A percentile compares a stretch with the other conserved stretches of the same genome.
phyloP scores from a whole-genome alignment of 73 alveolate genomes.

The Paramecium sonneborni region DNA sequence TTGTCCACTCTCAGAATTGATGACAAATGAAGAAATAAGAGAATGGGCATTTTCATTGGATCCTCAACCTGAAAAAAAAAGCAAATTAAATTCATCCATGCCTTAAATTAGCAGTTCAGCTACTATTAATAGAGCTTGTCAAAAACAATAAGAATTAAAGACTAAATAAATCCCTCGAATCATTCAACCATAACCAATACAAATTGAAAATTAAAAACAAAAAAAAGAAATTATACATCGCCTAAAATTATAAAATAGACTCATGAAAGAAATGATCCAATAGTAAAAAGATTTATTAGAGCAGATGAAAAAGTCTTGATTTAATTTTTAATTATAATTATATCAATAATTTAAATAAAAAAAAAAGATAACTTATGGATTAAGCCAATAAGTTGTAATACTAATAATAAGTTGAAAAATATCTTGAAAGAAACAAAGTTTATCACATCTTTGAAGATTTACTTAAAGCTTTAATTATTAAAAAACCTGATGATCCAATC shows the following conservation, averaged over 20 bases:
- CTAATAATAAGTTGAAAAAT: conserved; percentile 84
- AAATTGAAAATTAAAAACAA: neutral
- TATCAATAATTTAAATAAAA: neutral
- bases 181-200: neutral
- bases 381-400: conserved; percentile 82
- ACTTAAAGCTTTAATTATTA: conserved; percentile 84
- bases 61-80: neutral
- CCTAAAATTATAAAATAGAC: neutral
- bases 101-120: conserved; percentile 25
- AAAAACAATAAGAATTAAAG: neutral
- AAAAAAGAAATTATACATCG: neutral
- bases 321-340: neutral
- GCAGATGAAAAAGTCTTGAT: neutral
- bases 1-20: neutral
- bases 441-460: conserved; percentile 90
- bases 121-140: neutral
- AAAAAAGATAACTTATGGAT: conserved; percentile 73
- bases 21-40: neutral
- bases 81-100: neutral
- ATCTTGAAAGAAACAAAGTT: conserved; percentile 89
- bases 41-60: conserved; percentile 10
- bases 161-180: neutral
- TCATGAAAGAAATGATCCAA: neutral
- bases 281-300: neutral
- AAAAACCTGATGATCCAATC: conserved; percentile 96